Evolutionary conservation across 495 filamentous ascomycete genomes (phyloP), one percentile per base, ranked within the genome.

Genomic region (Bacidia gigantensis): DNA sequence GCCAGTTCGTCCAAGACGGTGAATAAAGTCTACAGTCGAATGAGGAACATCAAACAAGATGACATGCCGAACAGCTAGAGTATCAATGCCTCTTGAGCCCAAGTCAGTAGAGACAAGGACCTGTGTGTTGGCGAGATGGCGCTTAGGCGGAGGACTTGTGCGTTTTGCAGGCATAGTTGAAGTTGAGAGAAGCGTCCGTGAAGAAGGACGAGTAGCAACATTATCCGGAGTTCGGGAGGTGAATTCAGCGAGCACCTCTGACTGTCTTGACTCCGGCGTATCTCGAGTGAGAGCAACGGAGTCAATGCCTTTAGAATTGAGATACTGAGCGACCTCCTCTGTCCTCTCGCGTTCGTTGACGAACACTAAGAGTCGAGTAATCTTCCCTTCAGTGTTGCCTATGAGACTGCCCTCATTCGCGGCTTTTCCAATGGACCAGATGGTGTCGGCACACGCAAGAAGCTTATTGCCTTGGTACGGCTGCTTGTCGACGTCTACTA

Each of bases 331-430:
- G 0, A 98, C 74, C 60, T 88, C 82, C 43, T 77, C 71, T 0
- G 92, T 82, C 56, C 84, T 86, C 60, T 97, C 90, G 25, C 93
- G 83, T 72, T 96, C 87, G 65, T 98, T 98, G 64, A 98, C 93
- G 59, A 98, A 98, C 0, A 98, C 90, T 54, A 98, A 77, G 59
- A 97, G 82, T 50, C 84, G 85, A 69, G 89, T 94, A 18, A 84
- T 69, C 49, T 83, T 82, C n/a, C 68, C 65, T 22, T 68, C 62
- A 24, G 60, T 73, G 17, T 63, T 63, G 12, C 50, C 54, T 11
- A 46, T 43, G 10, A 45, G 12, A 12, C 23, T 39, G 26, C 56
- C 38, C 32, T 62, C 60, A 5, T 52, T 54, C 11, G 79, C 81
- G 11, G 86, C 78, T 65, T 87, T 89, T 54, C 87, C 89, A 56